Percentiles rank a stretch among this genome's conserved stretches.
Evolutionary conservation across 176 grass and related monocot genomes (phyloP).

Genomic region (Otatea glauca): DNA sequence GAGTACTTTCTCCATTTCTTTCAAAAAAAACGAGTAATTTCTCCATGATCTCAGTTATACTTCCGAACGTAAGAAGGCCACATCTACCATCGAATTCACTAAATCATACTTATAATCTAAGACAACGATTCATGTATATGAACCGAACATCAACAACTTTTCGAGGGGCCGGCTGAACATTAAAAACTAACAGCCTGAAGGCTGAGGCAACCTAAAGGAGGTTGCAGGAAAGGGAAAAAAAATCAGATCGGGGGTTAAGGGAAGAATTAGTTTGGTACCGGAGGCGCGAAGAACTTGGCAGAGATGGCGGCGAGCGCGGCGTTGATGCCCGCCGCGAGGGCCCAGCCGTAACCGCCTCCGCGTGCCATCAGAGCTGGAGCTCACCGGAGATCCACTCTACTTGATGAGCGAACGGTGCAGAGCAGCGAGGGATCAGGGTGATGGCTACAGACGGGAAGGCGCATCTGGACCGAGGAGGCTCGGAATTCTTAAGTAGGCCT

Average conservation of each 20-base stretch:
- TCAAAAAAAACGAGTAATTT: neutral
- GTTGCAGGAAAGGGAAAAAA: neutral
- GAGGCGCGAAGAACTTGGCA: conserved; percentile 72
- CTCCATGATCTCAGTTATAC: neutral
- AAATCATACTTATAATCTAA: neutral
- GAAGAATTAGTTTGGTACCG: conserved; percentile 38
- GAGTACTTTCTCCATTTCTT: neutral
- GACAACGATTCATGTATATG: neutral
- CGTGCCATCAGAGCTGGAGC: conserved; percentile 37
- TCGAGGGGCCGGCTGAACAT: neutral
- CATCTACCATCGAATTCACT: neutral
- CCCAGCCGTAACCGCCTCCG: conserved; percentile 69
- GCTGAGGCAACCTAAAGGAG: no score
- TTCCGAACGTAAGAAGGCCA: neutral
- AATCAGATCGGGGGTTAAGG: neutral
- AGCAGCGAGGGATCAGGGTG: neutral
- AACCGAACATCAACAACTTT: neutral
- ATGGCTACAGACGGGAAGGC: neutral
- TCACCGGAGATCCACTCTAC: conserved; percentile 49
- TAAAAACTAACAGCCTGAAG: neutral
- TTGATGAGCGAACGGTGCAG: neutral
- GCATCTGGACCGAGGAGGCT: no score
- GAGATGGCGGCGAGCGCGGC: conserved; percentile 82
- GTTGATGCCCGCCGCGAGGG: conserved; percentile 71
- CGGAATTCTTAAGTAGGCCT: neutral